Percentiles rank a stretch among this genome's conserved stretches.
phyloP scores from a whole-genome alignment of 176 grass and related monocot genomes.

The Lolium rigidum region DNA sequence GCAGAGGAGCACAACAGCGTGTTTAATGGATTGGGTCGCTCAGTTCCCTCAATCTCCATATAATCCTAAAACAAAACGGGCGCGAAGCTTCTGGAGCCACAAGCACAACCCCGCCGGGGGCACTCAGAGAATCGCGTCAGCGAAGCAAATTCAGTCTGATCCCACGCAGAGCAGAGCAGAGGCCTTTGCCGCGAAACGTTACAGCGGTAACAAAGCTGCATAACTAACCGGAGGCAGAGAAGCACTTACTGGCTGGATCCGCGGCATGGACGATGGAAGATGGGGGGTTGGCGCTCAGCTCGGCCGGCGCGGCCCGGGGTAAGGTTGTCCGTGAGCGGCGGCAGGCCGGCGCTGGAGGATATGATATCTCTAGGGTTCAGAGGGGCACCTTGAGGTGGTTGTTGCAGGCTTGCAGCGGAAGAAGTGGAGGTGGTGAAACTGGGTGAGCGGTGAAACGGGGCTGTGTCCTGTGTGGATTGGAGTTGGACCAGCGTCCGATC shows the following conservation, averaged over 20 bases:
- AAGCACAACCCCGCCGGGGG: not conserved
- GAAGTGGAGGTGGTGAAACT: not conserved
- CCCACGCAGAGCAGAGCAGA: not conserved
- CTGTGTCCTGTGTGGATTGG: not conserved
- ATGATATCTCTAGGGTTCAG: not conserved
- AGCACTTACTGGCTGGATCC: slow-evolving; percentile 49
- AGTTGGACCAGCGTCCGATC: slow-evolving; percentile 17
- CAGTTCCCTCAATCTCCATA: not conserved
- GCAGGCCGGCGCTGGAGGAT: not conserved
- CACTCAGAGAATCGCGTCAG: not conserved
- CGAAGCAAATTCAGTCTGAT: not conserved
- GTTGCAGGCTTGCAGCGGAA: not conserved
- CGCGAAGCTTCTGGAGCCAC: not conserved
- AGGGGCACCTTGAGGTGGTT: not conserved
- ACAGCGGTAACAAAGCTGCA: not conserved
- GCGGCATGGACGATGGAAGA: not conserved
- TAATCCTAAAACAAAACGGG: not conserved
- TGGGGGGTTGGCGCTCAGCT: not conserved
- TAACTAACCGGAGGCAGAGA: not conserved
- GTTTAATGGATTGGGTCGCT: no score
- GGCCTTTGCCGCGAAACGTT: not conserved
- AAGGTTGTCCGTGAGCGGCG: not conserved
- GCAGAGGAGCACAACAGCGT: no score
- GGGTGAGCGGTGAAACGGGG: not conserved
- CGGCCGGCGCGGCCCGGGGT: not conserved